Conservation (phyloP, 306 rosid genomes). For the Acacia acuminata region DNA sequence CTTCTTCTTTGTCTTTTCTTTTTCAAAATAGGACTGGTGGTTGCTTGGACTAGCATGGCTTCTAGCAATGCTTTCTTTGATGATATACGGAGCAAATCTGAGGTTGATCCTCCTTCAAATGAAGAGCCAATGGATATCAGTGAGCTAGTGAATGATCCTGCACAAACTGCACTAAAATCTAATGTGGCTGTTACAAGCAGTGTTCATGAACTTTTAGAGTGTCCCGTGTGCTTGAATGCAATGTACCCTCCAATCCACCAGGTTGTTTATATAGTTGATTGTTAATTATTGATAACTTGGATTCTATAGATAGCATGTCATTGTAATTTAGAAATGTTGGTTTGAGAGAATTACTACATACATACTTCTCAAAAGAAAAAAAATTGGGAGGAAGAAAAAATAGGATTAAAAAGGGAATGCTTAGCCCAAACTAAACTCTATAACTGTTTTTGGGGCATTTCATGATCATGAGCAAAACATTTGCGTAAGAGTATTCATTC, state of each 20-base stretch:
- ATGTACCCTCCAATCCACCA: conserved; percentile 99
- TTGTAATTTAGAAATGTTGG: background rate
- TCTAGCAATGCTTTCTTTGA: conserved; percentile 67
- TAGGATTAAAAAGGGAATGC: background rate
- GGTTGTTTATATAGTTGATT: conserved; percentile 44
- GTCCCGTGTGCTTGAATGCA: conserved; percentile 91
- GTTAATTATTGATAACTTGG: conserved; percentile 5
- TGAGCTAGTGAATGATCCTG: conserved; percentile 63
- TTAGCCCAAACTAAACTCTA: background rate
- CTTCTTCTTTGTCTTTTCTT: background rate
- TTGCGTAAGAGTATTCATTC: background rate
- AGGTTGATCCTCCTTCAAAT: conserved; percentile 80
- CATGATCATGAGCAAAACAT: background rate
- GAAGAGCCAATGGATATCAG: conserved; percentile 63
- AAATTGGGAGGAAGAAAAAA: background rate
- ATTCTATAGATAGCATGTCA: conserved; percentile 16
- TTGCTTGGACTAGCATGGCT: conserved; percentile 53
- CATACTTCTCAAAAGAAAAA: background rate
- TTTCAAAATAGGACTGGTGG: conserved; percentile 27
- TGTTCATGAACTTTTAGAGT: conserved; percentile 91
- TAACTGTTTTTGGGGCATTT: background rate
- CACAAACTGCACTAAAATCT: conserved; percentile 54
- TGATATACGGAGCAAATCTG: conserved; percentile 67
- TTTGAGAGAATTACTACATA: background rate
- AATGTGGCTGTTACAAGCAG: conserved; percentile 71